Evolutionary conservation across 2,329 filamentous ascomycete genomes (phyloP), one percentile per base, ranked within the genome.

Genomic region (Alternaria longipes): DNA sequence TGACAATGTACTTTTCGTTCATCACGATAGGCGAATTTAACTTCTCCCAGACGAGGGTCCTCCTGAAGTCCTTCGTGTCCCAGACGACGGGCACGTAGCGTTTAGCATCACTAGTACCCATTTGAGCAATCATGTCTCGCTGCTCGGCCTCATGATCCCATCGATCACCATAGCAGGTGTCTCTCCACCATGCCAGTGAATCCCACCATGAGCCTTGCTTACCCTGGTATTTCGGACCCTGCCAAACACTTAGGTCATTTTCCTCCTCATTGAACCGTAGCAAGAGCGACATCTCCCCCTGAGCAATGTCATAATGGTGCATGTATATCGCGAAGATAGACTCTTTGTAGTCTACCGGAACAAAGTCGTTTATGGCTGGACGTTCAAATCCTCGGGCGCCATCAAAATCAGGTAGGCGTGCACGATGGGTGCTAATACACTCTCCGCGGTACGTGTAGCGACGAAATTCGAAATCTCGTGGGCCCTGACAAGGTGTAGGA

Each of bases 121-220:
- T 50, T 24, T 34, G 45, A 11, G 50, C 51, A 16, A 64, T 18
- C 24, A 47, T 42, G 11, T 58, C 22, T 26, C n/a, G 34, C 8
- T 6, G 34, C 4, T 14, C 24, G 16, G 11, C 22, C 32, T 22
- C 8, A 8, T 11, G 7, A 1, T 46, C 18, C 36, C 18, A 14
- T 11, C 3, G 2, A 7, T 20, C 22, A 14, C 44, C 46, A 24
- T 65, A 65, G 30, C 61, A 67, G 1, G 54, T 62, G 16, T 69
- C 63, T n/a, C 67, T 64, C 68, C 67, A 72, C 60, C 64, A 70
- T 8, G 41, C 52, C 14, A 54, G 28, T 12, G 41, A 41, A n/a
- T 32, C 14, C 20, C 30, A 8, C 34, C 16, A 38, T 16, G 16
- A 38, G 34, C 34, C 34, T 38, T 38, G 34, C n/a, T 38, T 38